These are phyloP conservation scores for Phellopilus nigrolimitatus DNA, from an alignment of 1,284 basidiomycete genomes.

Conservation along the genomic window DNA sequence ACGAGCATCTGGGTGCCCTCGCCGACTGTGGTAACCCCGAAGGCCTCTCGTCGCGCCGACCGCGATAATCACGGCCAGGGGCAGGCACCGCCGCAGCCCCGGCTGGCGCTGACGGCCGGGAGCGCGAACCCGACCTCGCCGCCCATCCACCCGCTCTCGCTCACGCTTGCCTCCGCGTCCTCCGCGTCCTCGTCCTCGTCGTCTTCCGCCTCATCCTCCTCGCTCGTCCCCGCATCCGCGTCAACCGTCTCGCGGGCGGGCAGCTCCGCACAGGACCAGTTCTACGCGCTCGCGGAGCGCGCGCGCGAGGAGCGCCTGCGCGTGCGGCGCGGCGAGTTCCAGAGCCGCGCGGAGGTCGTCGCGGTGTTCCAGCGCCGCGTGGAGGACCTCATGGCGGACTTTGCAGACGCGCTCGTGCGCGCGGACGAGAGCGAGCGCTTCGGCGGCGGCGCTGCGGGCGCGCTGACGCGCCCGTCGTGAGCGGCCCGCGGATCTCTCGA, in stretches of 20 bases:
- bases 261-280: slow-evolving; percentile 11
- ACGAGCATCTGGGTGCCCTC: slow-evolving; percentile 16
- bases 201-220: slow-evolving; percentile 6
- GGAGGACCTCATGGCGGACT: slow-evolving; percentile 18
- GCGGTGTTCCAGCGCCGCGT: slow-evolving; percentile 17
- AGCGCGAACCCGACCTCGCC: slow-evolving; percentile 14
- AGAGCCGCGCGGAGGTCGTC: slow-evolving; percentile 18
- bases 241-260: neutral
- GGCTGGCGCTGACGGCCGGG: slow-evolving; percentile 2
- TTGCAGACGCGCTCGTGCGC: slow-evolving; percentile 16
- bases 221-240: slow-evolving; percentile 2
- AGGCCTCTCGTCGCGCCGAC: slow-evolving; percentile 15
- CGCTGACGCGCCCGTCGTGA: neutral
- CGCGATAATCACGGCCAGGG: neutral
- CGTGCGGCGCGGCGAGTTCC: slow-evolving; percentile 18
- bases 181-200: slow-evolving; percentile 4
- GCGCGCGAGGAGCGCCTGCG: slow-evolving; percentile 17
- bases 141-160: slow-evolving; percentile 12
- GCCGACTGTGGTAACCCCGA: slow-evolving; percentile 6
- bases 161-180: slow-evolving; percentile 10
- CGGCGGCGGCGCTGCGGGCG: neutral
- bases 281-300: slow-evolving; percentile 17
- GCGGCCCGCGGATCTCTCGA: neutral
- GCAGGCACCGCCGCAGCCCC: neutral
- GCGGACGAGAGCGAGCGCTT: slow-evolving; percentile 19